These are phyloP conservation scores for Hyphopichia khmerensis DNA, from an alignment of 1,139 yeast species.

Conservation along the genomic window DNA sequence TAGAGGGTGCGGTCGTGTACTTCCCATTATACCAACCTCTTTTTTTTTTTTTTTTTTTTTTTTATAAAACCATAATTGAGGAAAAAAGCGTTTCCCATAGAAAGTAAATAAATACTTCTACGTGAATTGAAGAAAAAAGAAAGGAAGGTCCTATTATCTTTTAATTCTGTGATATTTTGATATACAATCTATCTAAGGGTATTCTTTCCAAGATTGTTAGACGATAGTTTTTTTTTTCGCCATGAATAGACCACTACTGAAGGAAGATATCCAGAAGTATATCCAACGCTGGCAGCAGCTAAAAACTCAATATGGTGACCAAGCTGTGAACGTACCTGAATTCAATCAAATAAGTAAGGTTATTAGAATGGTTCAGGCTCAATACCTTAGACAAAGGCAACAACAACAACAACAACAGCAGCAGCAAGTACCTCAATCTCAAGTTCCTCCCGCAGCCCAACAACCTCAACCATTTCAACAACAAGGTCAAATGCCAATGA, in stretches of 20 bases:
- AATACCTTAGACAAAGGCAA: neutral
- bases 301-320: conserved; percentile 62
- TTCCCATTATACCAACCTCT: neutral
- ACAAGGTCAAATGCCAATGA: conserved; percentile 1
- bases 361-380: conserved; percentile 48
- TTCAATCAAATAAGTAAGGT: conserved; percentile 58
- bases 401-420: conserved; percentile 11
- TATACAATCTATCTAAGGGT: neutral
- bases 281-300: conserved; percentile 63
- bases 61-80: neutral
- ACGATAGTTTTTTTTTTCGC: neutral
- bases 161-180: neutral
- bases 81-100: neutral
- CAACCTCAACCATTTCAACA: conserved; percentile 2
- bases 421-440: conserved; percentile 7
- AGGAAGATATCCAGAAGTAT: conserved; percentile 45
- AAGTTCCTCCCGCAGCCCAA: conserved; percentile 4
- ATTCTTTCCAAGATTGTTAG: neutral
- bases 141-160: neutral
- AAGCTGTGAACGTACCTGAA: conserved; percentile 60
- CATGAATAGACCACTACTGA: conserved; percentile 32
- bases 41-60: neutral
- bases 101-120: neutral
- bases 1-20: no score
- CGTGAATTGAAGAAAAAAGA: neutral